A percentile compares a stretch with the other conserved stretches of the same genome.
Conservation (phyloP, 164 flowering plant species). For the Macadamia integrifolia region DNA sequence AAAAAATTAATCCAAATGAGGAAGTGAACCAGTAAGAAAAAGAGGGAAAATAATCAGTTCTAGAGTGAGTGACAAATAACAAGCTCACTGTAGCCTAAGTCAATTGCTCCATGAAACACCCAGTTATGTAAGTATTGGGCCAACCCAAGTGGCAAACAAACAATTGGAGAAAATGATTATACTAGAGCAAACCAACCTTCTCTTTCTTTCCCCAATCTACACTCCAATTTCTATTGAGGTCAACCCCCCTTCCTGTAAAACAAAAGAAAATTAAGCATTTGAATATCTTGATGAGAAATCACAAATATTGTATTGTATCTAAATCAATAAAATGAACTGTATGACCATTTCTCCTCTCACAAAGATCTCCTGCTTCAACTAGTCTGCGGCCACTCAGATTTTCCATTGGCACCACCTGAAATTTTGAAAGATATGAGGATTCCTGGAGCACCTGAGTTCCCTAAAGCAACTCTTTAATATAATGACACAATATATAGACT, state of each 20-base stretch:
- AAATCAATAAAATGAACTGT: constrained; percentile 10
- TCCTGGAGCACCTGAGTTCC: too few relatives aligned
- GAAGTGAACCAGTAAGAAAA: background rate
- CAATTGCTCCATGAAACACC: background rate
- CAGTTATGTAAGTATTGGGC: background rate
- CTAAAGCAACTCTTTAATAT: too few relatives aligned
- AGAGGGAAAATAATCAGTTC: background rate
- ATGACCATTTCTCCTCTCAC: constrained; percentile 96
- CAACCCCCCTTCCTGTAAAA: constrained; percentile 94
- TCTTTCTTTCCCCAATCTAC: constrained; percentile 99
- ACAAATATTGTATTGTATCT: background rate
- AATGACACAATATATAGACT: too few relatives aligned
- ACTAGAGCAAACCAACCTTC: constrained; percentile 43
- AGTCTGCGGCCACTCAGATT: constrained; percentile 87
- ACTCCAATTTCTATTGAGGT: constrained; percentile 97
- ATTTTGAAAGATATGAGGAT: constrained; percentile 9
- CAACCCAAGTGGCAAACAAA: background rate
- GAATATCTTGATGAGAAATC: background rate
- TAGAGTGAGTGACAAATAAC: background rate
- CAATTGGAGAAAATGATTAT: background rate
- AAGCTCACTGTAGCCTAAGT: background rate
- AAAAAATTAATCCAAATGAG: constrained; percentile 1
- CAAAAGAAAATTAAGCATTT: constrained; percentile 14
- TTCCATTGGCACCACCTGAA: constrained; percentile 93
- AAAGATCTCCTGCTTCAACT: constrained; percentile 92